Base-by-base conservation (phyloP, 2,329 filamentous ascomycete genomes). In the Exophiala viscosa region DNA sequence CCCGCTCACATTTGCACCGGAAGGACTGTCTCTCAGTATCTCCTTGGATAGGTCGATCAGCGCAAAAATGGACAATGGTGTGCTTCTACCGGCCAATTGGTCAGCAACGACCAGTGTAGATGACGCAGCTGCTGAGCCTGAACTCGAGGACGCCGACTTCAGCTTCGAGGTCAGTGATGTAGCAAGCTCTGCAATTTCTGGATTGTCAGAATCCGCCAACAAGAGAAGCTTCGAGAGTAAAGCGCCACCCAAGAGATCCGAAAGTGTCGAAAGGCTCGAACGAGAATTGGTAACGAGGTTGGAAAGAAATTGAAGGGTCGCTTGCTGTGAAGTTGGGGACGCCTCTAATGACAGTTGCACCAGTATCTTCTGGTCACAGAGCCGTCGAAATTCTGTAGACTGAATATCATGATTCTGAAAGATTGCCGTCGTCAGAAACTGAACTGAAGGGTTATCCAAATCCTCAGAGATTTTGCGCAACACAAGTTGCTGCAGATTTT, bases 41-140 rank as follows among this genome's bases (percentile, higher is more conserved):
- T 79, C 77, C 52, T 73, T 70, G 2, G 77, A 76, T 48, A 84
- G 73, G 32, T 75, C 73, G 13, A 81, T 68, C n/a, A 85, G 45
- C 11, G 50, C 44, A 39, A 53, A 46, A 23, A 62, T 58, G 11
- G 58, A 56, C n/a, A 63, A 49, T 20, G 50, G 53, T 34, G 51
- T 45, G 13, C 55, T 55, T 18, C 40, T 47, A 28, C 61, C 60
- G 14, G 54, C 50, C 11, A 63, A 45, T 36, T 63, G 61, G 18
- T 63, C 59, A 10, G 45, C 40, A 40, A 63, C 58, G 8, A 63
- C 45, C 2, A 35, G 35, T n/a, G 58, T 11, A 18, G 53, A 55
- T 35, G 56, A 52, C 13, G 49, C 38, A 15, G 50, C 36, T 15
- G 45, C 36, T 10, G 52, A 48, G n/a, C 40, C 39, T 10, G 48